phyloP scores from a whole-genome alignment of 805 yeast genomes.

The Saccharomycopsis fibuligera region DNA sequence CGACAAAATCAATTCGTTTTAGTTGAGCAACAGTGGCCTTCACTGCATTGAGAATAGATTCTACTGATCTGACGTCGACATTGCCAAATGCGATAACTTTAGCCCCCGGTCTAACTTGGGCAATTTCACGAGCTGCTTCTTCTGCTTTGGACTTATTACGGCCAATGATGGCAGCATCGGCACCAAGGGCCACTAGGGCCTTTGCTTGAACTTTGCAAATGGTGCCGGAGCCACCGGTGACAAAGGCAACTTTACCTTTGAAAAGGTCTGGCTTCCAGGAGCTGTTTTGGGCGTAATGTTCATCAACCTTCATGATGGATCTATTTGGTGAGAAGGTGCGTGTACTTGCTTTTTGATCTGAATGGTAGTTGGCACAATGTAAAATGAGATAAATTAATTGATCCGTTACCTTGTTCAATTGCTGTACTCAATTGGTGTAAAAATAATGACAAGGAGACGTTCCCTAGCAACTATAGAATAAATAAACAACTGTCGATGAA shows the following conservation, averaged over 20 bases:
- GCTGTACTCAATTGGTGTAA: not conserved
- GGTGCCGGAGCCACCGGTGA: conserved; percentile 97
- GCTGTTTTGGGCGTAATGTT: conserved; percentile 9
- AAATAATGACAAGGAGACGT: too few relatives aligned
- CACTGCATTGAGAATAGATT: conserved; percentile 57
- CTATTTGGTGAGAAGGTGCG: not conserved
- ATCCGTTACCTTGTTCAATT: not conserved
- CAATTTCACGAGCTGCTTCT: conserved; percentile 60
- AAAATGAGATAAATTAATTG: not conserved
- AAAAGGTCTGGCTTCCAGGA: conserved; percentile 57
- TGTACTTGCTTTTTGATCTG: not conserved
- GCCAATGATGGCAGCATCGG: conserved; percentile 81
- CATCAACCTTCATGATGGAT: conserved; percentile 18
- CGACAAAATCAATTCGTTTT: conserved; percentile 79
- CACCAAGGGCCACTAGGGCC: conserved; percentile 77
- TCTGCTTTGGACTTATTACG: conserved; percentile 63
- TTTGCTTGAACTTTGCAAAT: conserved; percentile 87
- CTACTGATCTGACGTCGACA: conserved; percentile 72
- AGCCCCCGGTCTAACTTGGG: conserved; percentile 48
- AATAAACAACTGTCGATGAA: too few relatives aligned
- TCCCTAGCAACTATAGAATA: too few relatives aligned
- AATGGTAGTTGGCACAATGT: not conserved
- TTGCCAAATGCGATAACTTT: conserved; percentile 65
- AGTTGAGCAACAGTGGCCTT: conserved; percentile 55
- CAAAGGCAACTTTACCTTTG: conserved; percentile 78